Conservation (phyloP, 192 early-diverging fungal species). For the Linnemannia schmuckeri region DNA sequence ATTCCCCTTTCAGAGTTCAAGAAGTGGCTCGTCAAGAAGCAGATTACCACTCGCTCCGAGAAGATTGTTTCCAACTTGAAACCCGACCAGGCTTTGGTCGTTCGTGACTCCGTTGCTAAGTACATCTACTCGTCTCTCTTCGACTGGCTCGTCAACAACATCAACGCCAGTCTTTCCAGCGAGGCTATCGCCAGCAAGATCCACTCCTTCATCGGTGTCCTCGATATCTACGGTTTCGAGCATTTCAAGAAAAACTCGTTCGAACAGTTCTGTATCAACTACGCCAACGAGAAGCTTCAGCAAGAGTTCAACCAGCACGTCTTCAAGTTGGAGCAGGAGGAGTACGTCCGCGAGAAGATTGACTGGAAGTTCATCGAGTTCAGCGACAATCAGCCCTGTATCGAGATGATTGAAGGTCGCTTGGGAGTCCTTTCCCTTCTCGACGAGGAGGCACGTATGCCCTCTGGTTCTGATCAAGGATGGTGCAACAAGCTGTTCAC, state of each 20-base stretch:
- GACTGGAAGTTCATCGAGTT: conserved; percentile 99
- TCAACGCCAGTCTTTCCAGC: conserved; percentile 87
- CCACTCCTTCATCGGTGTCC: conserved; percentile 92
- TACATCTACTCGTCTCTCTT: conserved; percentile 97
- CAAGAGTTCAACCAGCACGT: conserved; percentile 99
- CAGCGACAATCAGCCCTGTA: conserved; percentile 98
- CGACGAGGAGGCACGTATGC: conserved; percentile 89
- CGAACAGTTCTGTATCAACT: conserved; percentile 99
- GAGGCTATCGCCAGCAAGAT: conserved; percentile 59
- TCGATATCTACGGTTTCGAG: conserved; percentile 99
- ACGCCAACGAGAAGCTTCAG: conserved; percentile 98
- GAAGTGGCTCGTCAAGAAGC: conserved; percentile 96
- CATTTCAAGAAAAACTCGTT: conserved; percentile 99
- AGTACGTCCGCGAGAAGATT: conserved; percentile 96
- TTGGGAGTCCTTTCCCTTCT: conserved; percentile 94
- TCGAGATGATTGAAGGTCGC: conserved; percentile 97
- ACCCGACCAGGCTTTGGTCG: conserved; percentile 78
- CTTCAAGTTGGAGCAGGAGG: conserved; percentile 99
- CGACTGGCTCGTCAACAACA: conserved; percentile 94
- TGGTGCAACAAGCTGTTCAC: conserved; percentile 93
- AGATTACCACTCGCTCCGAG: conserved; percentile 91
- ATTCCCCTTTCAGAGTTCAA: conserved; percentile 85
- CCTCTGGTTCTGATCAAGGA: conserved; percentile 87
- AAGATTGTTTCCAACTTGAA: conserved; percentile 90
- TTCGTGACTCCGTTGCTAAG: conserved; percentile 95